These are phyloP conservation scores for Lactarius hengduanensis DNA, from an alignment of 768 basidiomycete species.

Conservation along the genomic window DNA sequence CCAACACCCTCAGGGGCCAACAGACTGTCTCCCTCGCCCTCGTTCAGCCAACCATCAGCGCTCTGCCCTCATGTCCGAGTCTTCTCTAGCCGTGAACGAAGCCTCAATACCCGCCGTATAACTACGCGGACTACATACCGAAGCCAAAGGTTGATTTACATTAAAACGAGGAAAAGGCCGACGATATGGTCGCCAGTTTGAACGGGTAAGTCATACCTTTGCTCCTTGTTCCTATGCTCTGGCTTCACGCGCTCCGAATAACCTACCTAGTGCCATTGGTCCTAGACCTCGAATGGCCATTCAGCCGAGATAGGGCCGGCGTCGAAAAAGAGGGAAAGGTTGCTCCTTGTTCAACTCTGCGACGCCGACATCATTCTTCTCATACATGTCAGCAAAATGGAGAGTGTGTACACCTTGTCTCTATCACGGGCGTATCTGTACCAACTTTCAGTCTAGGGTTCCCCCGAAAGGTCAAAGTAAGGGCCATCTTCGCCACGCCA, in stretches of 20 bases:
- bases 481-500: constrained; percentile 11
- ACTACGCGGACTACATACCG: constrained; percentile 39
- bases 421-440: background rate
- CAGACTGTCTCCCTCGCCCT: background rate
- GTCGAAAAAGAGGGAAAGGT: constrained; percentile 36
- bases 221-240: constrained; percentile 2
- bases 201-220: constrained; percentile 36
- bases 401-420: constrained; percentile 35
- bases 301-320: constrained; percentile 35
- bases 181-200: constrained; percentile 40
- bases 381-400: constrained; percentile 50
- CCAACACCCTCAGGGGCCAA: background rate
- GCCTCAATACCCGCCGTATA: constrained; percentile 36
- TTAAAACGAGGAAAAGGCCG: constrained; percentile 42
- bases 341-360: constrained; percentile 48
- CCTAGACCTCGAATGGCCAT: constrained; percentile 54
- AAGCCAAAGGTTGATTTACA: constrained; percentile 42
- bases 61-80: background rate
- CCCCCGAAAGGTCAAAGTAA: constrained; percentile 43
- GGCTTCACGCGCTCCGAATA: background rate
- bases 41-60: background rate
- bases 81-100: background rate
- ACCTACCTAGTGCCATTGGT: constrained; percentile 43
- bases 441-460: constrained; percentile 37
- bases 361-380: constrained; percentile 45